Evolutionary conservation across 2,329 filamentous ascomycete genomes (phyloP).

Genomic region (Xylariaceae sp.): DNA sequence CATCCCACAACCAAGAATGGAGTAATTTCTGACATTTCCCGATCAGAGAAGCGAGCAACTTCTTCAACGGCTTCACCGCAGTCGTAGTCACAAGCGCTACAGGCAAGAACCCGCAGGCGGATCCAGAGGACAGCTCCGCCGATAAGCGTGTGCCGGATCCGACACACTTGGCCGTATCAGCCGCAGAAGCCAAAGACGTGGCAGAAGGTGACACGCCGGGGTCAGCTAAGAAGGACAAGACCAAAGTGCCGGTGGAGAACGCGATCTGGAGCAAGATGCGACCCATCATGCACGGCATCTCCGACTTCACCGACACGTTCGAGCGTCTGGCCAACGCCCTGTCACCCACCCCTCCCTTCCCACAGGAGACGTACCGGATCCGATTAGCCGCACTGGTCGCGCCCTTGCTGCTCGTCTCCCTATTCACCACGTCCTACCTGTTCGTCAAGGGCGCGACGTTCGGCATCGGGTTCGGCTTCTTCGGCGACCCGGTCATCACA

Average conservation of each 20-base stretch:
- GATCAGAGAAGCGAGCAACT: constrained; percentile 63
- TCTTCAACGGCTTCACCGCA: constrained; percentile 67
- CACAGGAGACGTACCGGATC: constrained; percentile 44
- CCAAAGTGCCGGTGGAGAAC: constrained; percentile 70
- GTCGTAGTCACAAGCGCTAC: constrained; percentile 70
- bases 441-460: constrained; percentile 62
- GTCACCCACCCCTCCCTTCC: constrained; percentile 60
- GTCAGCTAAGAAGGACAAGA: constrained; percentile 63
- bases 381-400: constrained; percentile 49
- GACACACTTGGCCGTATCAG: constrained; percentile 33
- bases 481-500: constrained; percentile 68
- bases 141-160: constrained; percentile 30
- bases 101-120: constrained; percentile 67
- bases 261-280: constrained; percentile 73
- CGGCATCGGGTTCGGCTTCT: constrained; percentile 67
- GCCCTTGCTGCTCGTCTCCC: constrained; percentile 46
- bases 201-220: constrained; percentile 43
- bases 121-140: constrained; percentile 37
- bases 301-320: constrained; percentile 45
- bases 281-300: constrained; percentile 59
- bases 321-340: constrained; percentile 41
- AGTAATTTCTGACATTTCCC: neutral
- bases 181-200: constrained; percentile 38
- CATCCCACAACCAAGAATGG: too few relatives aligned
- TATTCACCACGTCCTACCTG: constrained; percentile 53